A percentile compares a stretch with the other conserved stretches of the same genome.
Conservation (phyloP, 768 basidiomycete genomes). For the Glaciozyma antarctica region DNA sequence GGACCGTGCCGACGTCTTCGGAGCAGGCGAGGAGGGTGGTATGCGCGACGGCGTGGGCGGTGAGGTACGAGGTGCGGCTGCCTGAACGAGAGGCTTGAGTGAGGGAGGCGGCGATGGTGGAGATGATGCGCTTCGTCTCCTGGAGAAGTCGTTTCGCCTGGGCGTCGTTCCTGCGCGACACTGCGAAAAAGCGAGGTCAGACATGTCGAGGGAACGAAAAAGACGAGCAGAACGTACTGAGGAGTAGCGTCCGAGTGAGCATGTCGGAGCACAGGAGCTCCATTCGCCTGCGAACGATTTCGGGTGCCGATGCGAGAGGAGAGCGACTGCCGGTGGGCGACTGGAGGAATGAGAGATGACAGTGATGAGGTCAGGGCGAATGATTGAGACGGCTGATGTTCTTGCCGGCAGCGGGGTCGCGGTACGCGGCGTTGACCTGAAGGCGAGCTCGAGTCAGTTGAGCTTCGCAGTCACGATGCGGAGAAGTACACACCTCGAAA, state of each 20-base stretch:
- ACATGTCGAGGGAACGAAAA: too few relatives aligned
- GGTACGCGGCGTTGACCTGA: slow-evolving; percentile 75
- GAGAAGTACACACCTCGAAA: slow-evolving; percentile 52
- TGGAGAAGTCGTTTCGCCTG: slow-evolving; percentile 71
- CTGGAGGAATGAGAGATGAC: slow-evolving; percentile 73
- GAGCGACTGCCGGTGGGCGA: background rate
- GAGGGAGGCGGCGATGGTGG: slow-evolving; percentile 47
- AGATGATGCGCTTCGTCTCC: slow-evolving; percentile 70
- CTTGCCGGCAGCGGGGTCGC: slow-evolving; percentile 75
- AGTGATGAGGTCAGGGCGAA: slow-evolving; percentile 86
- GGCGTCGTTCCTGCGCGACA: slow-evolving; percentile 77
- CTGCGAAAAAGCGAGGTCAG: background rate
- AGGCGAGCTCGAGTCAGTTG: background rate
- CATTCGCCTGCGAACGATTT: slow-evolving; percentile 87
- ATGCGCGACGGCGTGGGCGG: slow-evolving; percentile 18
- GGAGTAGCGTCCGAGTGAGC: slow-evolving; percentile 86
- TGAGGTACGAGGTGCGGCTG: slow-evolving; percentile 6
- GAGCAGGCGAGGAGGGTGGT: slow-evolving; percentile 70
- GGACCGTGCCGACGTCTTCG: slow-evolving; percentile 74
- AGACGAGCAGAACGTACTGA: slow-evolving; percentile 42
- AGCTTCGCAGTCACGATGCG: slow-evolving; percentile 5
- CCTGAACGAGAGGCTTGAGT: background rate
- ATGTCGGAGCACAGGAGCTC: slow-evolving; percentile 94
- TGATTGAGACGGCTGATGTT: slow-evolving; percentile 70
- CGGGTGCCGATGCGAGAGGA: slow-evolving; percentile 54